These are phyloP conservation scores for Solanum corneliomulleri DNA, from an alignment of 257 asterid genomes.

Conservation along the genomic window DNA sequence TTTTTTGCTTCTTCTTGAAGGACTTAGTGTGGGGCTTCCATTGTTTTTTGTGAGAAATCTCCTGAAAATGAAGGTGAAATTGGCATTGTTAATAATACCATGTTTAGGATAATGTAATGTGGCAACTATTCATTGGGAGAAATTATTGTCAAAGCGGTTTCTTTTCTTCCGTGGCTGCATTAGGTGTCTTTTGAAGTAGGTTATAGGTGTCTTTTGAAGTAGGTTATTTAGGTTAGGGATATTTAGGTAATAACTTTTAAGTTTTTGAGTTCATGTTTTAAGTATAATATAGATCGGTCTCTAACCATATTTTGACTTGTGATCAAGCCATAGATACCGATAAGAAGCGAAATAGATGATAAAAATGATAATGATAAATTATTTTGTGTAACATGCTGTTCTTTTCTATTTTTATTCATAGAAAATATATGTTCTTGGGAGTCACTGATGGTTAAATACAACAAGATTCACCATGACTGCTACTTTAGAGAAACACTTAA, in stretches of 20 bases:
- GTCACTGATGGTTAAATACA: constrained; percentile 2
- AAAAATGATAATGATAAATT: not conserved
- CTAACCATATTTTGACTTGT: not conserved
- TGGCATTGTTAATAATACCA: not conserved
- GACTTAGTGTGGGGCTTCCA: not conserved
- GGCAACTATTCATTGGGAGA: not conserved
- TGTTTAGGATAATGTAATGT: not conserved
- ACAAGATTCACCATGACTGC: constrained; percentile 2
- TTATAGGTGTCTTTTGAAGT: not conserved
- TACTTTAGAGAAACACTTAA: constrained; percentile 2
- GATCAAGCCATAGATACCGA: not conserved
- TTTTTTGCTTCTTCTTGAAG: not conserved
- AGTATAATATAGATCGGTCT: not conserved
- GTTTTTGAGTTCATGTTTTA: not conserved
- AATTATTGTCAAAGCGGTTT: not conserved
- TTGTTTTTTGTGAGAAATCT: not conserved
- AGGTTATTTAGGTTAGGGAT: not conserved
- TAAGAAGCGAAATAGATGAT: not conserved
- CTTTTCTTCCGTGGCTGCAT: not conserved
- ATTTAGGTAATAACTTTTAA: not conserved
- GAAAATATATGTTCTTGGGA: not conserved
- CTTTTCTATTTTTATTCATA: not conserved
- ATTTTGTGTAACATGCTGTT: not conserved
- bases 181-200: not conserved
- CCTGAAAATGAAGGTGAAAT: not conserved